Evolutionary conservation across 371 early-diverging fungal species (phyloP).

Genomic region (Circinella umbellata): DNA sequence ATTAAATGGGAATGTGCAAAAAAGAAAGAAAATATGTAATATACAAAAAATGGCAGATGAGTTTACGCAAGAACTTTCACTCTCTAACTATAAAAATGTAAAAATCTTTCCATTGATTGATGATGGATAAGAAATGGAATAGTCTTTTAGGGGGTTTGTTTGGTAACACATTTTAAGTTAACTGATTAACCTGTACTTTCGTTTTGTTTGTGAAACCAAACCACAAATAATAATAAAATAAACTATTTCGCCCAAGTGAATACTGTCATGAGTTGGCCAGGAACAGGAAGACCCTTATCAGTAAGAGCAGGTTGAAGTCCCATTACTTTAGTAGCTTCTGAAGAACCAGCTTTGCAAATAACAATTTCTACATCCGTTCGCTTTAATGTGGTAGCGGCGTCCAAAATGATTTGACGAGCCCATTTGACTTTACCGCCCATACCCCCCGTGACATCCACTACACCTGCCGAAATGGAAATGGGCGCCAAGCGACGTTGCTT

Average conservation of each 20-base stretch:
- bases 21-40: no score
- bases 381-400: slow-evolving; percentile 11
- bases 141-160: no score
- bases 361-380: slow-evolving; percentile 27
- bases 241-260: slow-evolving; percentile 19
- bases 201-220: not conserved
- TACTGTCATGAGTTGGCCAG: slow-evolving; percentile 29
- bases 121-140: no score
- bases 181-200: no score
- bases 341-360: slow-evolving; percentile 37
- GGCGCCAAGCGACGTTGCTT: slow-evolving; percentile 8
- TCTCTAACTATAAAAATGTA: no score
- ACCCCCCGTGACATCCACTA: slow-evolving; percentile 51
- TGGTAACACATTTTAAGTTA: no score
- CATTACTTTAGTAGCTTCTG: slow-evolving; percentile 32
- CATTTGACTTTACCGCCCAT: slow-evolving; percentile 51
- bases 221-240: not conserved
- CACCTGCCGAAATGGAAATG: not conserved
- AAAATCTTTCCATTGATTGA: no score
- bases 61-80: no score
- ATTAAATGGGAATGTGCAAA: no score
- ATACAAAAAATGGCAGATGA: no score
- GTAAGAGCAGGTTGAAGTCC: slow-evolving; percentile 22
- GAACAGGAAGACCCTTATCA: slow-evolving; percentile 10
- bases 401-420: slow-evolving; percentile 38